Percentiles rank a stretch among this genome's conserved stretches.
Evolutionary conservation across 148 eudicot species (phyloP).

Genomic region (Chenopodium quinoa): DNA sequence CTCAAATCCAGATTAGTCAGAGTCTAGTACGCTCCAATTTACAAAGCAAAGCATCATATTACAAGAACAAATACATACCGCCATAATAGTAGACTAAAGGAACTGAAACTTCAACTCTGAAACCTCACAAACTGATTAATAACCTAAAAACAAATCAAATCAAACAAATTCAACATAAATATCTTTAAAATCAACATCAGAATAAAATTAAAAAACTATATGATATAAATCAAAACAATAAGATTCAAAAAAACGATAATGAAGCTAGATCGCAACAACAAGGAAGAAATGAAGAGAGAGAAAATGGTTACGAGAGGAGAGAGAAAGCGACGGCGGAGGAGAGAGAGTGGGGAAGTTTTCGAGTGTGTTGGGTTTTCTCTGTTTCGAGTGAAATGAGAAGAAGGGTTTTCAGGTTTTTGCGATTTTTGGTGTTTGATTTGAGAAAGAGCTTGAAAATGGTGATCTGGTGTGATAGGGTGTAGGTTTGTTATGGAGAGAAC

Average conservation of each 20-base stretch:
- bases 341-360: conserved; percentile 10
- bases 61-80: conserved; percentile 25
- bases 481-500: background rate
- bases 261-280: conserved; percentile 4
- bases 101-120: background rate
- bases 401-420: background rate
- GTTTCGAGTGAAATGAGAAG: background rate
- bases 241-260: background rate
- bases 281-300: background rate
- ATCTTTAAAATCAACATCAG: background rate
- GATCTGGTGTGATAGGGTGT: background rate
- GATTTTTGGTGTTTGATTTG: conserved; percentile 7
- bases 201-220: too few relatives aligned
- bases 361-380: background rate
- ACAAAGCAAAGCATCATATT: background rate
- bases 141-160: conserved; percentile 16
- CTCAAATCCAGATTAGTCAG: background rate
- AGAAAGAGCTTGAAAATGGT: background rate
- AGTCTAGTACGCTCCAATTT: background rate
- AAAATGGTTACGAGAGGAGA: background rate
- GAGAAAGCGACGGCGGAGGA: conserved; percentile 7
- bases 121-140: background rate
- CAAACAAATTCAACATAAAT: background rate
- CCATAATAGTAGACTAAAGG: conserved; percentile 12
- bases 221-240: too few relatives aligned